Evolutionary conservation across 768 basidiomycete genomes (phyloP).

Genomic region (Sarcomyxa edulis): DNA sequence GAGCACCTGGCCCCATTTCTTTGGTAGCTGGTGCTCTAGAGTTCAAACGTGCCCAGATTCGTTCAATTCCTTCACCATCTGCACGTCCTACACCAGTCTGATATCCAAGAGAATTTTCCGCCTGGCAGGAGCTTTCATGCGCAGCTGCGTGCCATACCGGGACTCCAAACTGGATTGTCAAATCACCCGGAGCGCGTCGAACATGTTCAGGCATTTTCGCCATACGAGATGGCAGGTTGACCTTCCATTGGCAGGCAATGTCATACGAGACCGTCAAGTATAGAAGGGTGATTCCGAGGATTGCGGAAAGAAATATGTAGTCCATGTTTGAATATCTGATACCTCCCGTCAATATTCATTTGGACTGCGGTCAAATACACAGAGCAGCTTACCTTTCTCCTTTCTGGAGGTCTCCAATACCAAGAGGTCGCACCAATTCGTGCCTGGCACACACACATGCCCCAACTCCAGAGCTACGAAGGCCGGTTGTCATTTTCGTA

Average conservation of each 20-base stretch:
- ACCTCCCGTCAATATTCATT: background rate
- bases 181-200: constrained; percentile 3
- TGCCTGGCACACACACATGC: constrained; percentile 19
- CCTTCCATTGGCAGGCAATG: constrained; percentile 24
- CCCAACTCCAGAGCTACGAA: constrained; percentile 6
- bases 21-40: constrained; percentile 18
- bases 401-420: constrained; percentile 22
- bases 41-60: constrained; percentile 24
- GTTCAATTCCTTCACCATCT: constrained; percentile 29
- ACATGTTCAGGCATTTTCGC: constrained; percentile 9
- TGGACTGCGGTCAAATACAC: background rate
- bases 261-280: constrained; percentile 19
- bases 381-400: background rate
- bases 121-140: constrained; percentile 17
- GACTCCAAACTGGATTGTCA: constrained; percentile 14
- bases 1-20: constrained; percentile 29
- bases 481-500: background rate
- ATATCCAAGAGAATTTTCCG: constrained; percentile 15
- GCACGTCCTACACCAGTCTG: constrained; percentile 18
- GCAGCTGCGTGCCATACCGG: constrained; percentile 23
- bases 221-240: constrained; percentile 12
- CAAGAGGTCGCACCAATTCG: constrained; percentile 19
- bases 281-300: constrained; percentile 1
- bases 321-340: constrained; percentile 30
- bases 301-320: constrained; percentile 21